Evolutionary conservation across 2,329 filamentous ascomycete species (phyloP).

Genomic region (Dactylellina cionopaga): DNA sequence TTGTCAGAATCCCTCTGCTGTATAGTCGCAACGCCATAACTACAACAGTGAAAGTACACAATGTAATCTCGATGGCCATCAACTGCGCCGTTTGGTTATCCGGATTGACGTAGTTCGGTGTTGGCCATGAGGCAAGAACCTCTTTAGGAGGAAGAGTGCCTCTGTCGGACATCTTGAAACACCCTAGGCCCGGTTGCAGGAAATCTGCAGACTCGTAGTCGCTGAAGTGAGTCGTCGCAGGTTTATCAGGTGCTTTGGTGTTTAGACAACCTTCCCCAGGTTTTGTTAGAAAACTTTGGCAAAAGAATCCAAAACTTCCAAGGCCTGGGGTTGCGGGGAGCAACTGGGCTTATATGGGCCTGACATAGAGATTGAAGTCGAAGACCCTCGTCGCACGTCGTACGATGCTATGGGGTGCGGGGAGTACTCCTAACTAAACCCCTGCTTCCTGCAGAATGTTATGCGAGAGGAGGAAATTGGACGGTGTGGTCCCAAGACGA

Average conservation of each 20-base stretch:
- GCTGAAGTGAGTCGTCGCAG: conserved; percentile 1
- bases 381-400: conserved; percentile 25
- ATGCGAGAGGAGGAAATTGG: conserved; percentile 29
- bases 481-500: conserved; percentile 7
- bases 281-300: conserved; percentile 22
- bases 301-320: conserved; percentile 19
- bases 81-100: conserved; percentile 60
- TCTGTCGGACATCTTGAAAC: conserved; percentile 42
- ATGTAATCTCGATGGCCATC: conserved; percentile 60
- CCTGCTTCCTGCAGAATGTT: conserved; percentile 27
- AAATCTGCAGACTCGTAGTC: conserved; percentile 35
- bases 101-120: conserved; percentile 61
- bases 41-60: conserved; percentile 59
- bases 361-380: neutral
- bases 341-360: conserved; percentile 36
- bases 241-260: conserved; percentile 19
- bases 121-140: conserved; percentile 61
- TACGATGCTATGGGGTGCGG: conserved; percentile 35
- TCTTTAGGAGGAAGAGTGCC: conserved; percentile 58
- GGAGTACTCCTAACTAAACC: conserved; percentile 10
- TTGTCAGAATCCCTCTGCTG: conserved; percentile 60
- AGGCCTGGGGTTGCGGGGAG: conserved; percentile 42
- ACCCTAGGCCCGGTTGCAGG: conserved; percentile 33
- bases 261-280: conserved; percentile 8
- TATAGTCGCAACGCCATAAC: conserved; percentile 61